These are phyloP conservation scores for Annulohypoxylon bovei DNA, from an alignment of 495 filamentous ascomycete genomes.

Conservation along the genomic window DNA sequence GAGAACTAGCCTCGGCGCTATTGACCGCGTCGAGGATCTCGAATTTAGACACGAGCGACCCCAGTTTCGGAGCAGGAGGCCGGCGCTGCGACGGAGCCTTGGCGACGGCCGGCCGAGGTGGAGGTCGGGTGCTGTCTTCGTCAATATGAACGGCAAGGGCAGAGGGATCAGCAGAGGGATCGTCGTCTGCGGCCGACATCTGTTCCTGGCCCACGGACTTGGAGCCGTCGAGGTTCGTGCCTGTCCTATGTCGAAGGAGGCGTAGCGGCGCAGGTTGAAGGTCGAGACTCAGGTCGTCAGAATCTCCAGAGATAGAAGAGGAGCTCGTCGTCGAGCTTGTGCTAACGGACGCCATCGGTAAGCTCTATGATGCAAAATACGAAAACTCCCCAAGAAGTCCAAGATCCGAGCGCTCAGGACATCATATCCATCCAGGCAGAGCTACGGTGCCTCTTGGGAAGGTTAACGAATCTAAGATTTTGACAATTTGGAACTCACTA, in stretches of 20 bases:
- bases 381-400: constrained; percentile 39
- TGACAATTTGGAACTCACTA: too few species aligned
- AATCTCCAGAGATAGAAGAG: constrained; percentile 16
- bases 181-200: neutral
- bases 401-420: constrained; percentile 23
- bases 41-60: constrained; percentile 53
- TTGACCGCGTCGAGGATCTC: constrained; percentile 51
- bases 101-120: constrained; percentile 8
- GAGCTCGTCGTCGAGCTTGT: constrained; percentile 19
- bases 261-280: constrained; percentile 48
- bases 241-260: constrained; percentile 37
- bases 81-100: constrained; percentile 25
- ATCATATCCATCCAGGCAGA: constrained; percentile 18
- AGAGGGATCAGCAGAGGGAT: neutral
- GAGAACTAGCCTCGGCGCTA: constrained; percentile 29
- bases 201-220: constrained; percentile 5
- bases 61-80: constrained; percentile 36
- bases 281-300: constrained; percentile 32
- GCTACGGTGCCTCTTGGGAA: neutral
- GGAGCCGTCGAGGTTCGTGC: constrained; percentile 24
- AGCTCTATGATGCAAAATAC: constrained; percentile 31
- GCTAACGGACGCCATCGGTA: constrained; percentile 27
- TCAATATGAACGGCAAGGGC: neutral
- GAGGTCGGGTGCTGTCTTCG: neutral
- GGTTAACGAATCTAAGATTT: neutral